A percentile compares a stretch with the other conserved stretches of the same genome.
Evolutionary conservation across 257 asterid genomes (phyloP).

Genomic region (Catharanthus roseus): DNA sequence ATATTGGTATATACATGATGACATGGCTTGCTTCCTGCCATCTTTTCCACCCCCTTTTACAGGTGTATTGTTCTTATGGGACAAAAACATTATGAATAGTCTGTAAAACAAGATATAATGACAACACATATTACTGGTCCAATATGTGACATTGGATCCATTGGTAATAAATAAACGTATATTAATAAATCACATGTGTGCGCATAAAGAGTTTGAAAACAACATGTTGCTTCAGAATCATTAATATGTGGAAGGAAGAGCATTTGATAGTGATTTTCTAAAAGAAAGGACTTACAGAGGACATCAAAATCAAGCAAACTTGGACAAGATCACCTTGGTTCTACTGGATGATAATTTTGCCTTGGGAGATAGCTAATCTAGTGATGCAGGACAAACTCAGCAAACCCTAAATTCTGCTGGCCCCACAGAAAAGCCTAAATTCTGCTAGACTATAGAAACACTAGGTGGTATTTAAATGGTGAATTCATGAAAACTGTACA

Average conservation of each 20-base stretch:
- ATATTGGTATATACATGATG: not conserved
- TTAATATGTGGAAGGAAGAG: not conserved
- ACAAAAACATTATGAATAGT: no score
- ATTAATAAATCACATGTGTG: not conserved
- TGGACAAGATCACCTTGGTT: not conserved
- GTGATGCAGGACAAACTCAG: not conserved
- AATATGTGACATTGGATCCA: not conserved
- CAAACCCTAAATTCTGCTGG: no score
- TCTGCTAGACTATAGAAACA: no score
- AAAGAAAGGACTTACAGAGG: not conserved
- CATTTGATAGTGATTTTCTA: no score
- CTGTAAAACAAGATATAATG: no score
- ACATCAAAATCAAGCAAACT: no score
- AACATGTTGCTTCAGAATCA: not conserved
- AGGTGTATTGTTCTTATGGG: no score
- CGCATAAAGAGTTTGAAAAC: not conserved
- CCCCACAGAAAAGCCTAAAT: not conserved
- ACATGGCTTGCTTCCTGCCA: no score
- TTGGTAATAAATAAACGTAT: no score
- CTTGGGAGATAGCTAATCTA: not conserved
- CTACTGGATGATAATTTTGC: not conserved
- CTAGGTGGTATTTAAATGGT: no score
- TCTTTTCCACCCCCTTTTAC: no score
- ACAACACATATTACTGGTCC: not conserved
- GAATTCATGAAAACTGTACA: no score